A percentile compares a stretch with the other conserved stretches of the same genome.
These are phyloP conservation scores for Tolypocladium tundrense DNA, from an alignment of 2,329 filamentous ascomycete species.

Conservation along the genomic window DNA sequence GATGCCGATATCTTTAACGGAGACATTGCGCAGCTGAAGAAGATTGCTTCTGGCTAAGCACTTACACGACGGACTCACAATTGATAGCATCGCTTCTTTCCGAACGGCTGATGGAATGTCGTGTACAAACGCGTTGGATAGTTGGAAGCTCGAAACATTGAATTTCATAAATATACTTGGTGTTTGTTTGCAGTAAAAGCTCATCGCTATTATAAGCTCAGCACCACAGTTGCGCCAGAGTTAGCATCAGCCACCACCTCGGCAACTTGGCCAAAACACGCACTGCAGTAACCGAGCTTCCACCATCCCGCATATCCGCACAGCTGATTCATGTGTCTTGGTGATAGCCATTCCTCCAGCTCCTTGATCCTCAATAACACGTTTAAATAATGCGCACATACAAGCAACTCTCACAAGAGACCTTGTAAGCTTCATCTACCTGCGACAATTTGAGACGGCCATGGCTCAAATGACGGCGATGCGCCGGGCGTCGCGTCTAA, in stretches of 20 bases:
- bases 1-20: constrained; percentile 13
- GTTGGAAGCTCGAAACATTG: too few species aligned
- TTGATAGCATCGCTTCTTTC: too few species aligned
- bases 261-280: not conserved
- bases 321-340: not conserved
- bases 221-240: not conserved
- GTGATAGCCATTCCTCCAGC: not conserved
- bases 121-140: too few species aligned
- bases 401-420: not conserved
- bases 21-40: constrained; percentile 8
- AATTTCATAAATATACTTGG: too few species aligned
- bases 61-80: too few species aligned
- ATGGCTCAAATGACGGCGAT: not conserved
- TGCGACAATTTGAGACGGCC: not conserved
- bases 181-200: too few species aligned
- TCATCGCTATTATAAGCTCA: too few species aligned
- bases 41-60: constrained; percentile 8
- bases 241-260: not conserved
- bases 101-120: too few species aligned
- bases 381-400: too few species aligned
- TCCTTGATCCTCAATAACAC: not conserved
- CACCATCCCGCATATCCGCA: too few species aligned
- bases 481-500: not conserved
- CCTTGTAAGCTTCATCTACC: not conserved
- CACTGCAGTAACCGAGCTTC: not conserved